Percentiles rank a stretch among this genome's conserved stretches.
phyloP scores from a whole-genome alignment of 202 grass and related monocot species.

The Zoysia matrella region DNA sequence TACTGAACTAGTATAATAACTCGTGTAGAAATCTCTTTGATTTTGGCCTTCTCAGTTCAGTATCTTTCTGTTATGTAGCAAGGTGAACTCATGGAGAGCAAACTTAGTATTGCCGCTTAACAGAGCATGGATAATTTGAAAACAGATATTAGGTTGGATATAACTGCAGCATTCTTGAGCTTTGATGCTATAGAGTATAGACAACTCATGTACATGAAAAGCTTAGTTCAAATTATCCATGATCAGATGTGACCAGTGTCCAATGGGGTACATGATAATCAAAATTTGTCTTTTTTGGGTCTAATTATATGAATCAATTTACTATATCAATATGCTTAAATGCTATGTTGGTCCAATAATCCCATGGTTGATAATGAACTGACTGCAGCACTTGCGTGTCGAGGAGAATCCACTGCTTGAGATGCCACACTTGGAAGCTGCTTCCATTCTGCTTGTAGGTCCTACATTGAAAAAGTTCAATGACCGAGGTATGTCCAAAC shows the following conservation, averaged over 20 bases:
- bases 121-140: neutral
- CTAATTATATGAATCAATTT: conserved; percentile 8
- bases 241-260: conserved; percentile 11
- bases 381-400: conserved; percentile 81
- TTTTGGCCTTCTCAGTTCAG: conserved; percentile 5
- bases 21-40: conserved; percentile 6
- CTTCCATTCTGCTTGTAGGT: conserved; percentile 82
- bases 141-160: neutral
- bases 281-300: conserved; percentile 34
- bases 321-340: neutral
- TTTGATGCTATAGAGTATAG: neutral
- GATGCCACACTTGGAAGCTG: conserved; percentile 81
- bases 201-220: conserved; percentile 12
- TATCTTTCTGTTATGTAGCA: conserved; percentile 6
- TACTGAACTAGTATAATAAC: conserved; percentile 8
- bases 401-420: conserved; percentile 97
- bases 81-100: conserved; percentile 13
- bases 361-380: conserved; percentile 44
- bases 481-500: conserved; percentile 62
- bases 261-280: conserved; percentile 6
- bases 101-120: conserved; percentile 19
- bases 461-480: conserved; percentile 95
- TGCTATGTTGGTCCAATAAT: conserved; percentile 6
- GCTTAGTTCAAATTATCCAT: conserved; percentile 16
- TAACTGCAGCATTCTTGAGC: neutral